These are phyloP conservation scores for Vigna radiata DNA, from an alignment of 306 rosid genomes.

Conservation along the genomic window DNA sequence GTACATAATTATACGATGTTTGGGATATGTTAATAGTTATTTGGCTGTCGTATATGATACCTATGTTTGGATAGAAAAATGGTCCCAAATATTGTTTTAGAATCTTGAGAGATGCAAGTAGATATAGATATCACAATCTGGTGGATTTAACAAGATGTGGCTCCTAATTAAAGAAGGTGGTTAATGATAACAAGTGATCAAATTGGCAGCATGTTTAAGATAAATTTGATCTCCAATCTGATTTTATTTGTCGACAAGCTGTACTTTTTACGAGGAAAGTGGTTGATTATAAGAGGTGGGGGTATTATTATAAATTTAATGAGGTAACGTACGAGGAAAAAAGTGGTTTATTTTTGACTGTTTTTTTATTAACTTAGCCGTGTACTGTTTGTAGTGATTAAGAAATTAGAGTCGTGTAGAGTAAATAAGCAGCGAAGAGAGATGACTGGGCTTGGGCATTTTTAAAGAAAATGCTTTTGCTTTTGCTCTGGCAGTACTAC, in stretches of 20 bases:
- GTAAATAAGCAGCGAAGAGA: neutral
- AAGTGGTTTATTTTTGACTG: constrained; percentile 38
- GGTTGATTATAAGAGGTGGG: neutral
- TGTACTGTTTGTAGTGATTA: neutral
- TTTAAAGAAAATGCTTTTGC: constrained; percentile 25
- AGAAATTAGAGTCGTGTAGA: neutral
- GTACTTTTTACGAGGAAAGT: constrained; percentile 14
- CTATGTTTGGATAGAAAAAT: constrained; percentile 1
- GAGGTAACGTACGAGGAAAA: constrained; percentile 31
- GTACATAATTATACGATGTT: constrained; percentile 1
- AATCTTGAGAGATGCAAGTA: constrained; percentile 38
- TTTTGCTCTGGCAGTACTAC: constrained; percentile 33
- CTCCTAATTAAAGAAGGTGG: constrained; percentile 32
- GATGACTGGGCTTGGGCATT: neutral
- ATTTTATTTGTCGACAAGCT: neutral
- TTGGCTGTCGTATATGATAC: neutral
- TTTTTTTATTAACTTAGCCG: neutral
- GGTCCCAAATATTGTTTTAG: constrained; percentile 15
- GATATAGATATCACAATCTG: constrained; percentile 44
- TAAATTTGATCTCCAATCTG: constrained; percentile 8
- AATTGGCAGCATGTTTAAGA: constrained; percentile 34
- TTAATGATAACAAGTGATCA: constrained; percentile 7
- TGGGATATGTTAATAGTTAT: neutral
- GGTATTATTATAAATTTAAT: constrained; percentile 21
- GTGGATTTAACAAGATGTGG: constrained; percentile 5